phyloP scores from a whole-genome alignment of 2,329 filamentous ascomycete genomes.

The Xylariales sp. region DNA sequence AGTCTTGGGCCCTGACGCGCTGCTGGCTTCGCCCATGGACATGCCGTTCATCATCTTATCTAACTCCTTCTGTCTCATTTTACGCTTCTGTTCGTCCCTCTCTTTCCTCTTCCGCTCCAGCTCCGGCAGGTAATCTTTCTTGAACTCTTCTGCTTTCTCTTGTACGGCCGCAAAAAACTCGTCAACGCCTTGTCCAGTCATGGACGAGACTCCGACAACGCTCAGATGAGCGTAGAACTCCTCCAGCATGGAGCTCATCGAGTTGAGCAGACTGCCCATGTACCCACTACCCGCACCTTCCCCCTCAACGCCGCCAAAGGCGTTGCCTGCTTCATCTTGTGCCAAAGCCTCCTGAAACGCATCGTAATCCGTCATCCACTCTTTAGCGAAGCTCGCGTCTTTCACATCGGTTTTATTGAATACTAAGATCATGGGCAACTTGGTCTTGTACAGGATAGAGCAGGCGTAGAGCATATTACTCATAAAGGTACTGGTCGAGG shows the following conservation, averaged over 20 bases:
- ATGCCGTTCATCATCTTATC: slow-evolving; percentile 96
- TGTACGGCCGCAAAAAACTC: slow-evolving; percentile 93
- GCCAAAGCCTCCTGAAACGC: slow-evolving; percentile 89
- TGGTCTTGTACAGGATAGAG: slow-evolving; percentile 98
- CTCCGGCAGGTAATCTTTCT: slow-evolving; percentile 91
- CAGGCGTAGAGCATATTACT: slow-evolving; percentile 99
- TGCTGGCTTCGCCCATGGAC: slow-evolving; percentile 58
- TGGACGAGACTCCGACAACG: slow-evolving; percentile 92
- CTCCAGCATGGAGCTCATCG: slow-evolving; percentile 96
- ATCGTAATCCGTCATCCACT: slow-evolving; percentile 99
- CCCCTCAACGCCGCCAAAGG: slow-evolving; percentile 78
- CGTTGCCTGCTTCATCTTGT: slow-evolving; percentile 81
- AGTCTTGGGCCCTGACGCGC: slow-evolving; percentile 36
- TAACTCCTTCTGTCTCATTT: slow-evolving; percentile 80
- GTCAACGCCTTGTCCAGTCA: slow-evolving; percentile 90
- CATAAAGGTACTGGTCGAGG: slow-evolving; percentile 97
- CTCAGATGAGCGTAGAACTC: slow-evolving; percentile 96
- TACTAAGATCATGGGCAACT: slow-evolving; percentile 96
- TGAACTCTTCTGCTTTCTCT: slow-evolving; percentile 88
- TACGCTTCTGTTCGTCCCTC: slow-evolving; percentile 79
- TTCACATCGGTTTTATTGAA: slow-evolving; percentile 99
- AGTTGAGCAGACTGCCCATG: slow-evolving; percentile 95
- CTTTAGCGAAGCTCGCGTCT: slow-evolving; percentile 88
- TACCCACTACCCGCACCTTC: slow-evolving; percentile 85
- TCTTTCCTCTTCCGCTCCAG: slow-evolving; percentile 81